Evolutionary conservation across 768 basidiomycete genomes (phyloP).

Genomic region (Suillus cothurnatus): DNA sequence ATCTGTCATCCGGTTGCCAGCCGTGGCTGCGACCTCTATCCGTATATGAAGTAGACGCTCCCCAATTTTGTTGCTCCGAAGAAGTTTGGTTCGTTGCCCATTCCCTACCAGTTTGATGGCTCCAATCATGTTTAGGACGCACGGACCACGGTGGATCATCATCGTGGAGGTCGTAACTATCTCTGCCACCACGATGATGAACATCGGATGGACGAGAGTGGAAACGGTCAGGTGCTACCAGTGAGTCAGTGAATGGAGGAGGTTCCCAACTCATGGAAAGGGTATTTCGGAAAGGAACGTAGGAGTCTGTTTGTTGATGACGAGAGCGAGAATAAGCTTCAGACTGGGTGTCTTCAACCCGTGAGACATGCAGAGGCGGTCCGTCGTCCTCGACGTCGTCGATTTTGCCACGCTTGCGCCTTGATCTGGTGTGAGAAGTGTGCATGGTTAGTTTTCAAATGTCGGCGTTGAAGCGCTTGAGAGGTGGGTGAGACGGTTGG

Average conservation of each 20-base stretch:
- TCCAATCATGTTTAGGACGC: slow-evolving; percentile 42
- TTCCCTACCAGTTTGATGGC: slow-evolving; percentile 45
- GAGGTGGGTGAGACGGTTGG: slow-evolving; percentile 23
- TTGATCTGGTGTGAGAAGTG: slow-evolving; percentile 41
- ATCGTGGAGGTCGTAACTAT: slow-evolving; percentile 47
- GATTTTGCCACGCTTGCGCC: slow-evolving; percentile 55
- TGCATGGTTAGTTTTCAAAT: slow-evolving; percentile 34
- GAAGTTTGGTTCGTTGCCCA: slow-evolving; percentile 47
- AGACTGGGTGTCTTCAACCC: slow-evolving; percentile 52
- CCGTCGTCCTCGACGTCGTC: slow-evolving; percentile 54
- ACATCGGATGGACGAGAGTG: slow-evolving; percentile 44
- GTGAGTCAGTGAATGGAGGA: slow-evolving; percentile 46
- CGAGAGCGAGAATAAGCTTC: slow-evolving; percentile 58
- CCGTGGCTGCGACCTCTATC: slow-evolving; percentile 43
- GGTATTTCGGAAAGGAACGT: slow-evolving; percentile 43
- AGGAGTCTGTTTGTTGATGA: slow-evolving; percentile 45
- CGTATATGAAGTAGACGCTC: slow-evolving; percentile 43
- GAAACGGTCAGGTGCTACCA: slow-evolving; percentile 38
- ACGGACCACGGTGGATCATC: slow-evolving; percentile 45
- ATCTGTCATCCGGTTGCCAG: slow-evolving; percentile 46
- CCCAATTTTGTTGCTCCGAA: slow-evolving; percentile 47
- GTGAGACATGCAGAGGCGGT: slow-evolving; percentile 39
- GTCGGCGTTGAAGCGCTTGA: slow-evolving; percentile 19
- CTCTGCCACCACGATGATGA: slow-evolving; percentile 54
- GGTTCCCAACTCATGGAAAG: slow-evolving; percentile 55